Evolutionary conservation across 176 grass and related monocot genomes (phyloP).

Genomic region (Phoenix roebelenii): DNA sequence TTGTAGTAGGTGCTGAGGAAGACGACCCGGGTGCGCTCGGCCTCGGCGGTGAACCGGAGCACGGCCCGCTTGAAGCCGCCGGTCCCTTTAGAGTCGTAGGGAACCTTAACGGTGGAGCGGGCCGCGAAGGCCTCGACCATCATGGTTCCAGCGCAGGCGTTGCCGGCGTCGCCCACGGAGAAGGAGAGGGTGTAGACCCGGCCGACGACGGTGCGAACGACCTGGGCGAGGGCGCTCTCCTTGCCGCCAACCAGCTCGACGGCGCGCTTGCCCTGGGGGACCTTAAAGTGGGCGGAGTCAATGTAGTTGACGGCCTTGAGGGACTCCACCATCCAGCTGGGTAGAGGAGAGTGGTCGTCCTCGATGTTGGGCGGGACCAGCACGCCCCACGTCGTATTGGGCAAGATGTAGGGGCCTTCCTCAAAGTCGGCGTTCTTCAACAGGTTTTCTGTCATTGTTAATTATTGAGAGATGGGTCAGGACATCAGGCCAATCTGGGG

Average conservation of each 20-base stretch:
- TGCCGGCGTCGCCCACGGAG: constrained; percentile 49
- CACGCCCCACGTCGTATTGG: constrained; percentile 63
- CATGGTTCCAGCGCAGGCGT: constrained; percentile 62
- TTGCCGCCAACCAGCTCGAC: constrained; percentile 73
- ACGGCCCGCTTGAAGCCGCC: constrained; percentile 65
- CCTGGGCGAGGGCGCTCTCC: constrained; percentile 81
- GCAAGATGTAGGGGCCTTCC: constrained; percentile 72
- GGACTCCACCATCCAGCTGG: constrained; percentile 74
- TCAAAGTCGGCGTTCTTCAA: constrained; percentile 93
- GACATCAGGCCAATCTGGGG: too few relatives aligned
- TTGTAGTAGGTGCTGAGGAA: constrained; percentile 88
- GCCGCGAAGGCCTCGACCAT: constrained; percentile 64
- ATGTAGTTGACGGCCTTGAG: constrained; percentile 93
- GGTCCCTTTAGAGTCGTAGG: constrained; percentile 54
- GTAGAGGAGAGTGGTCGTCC: constrained; percentile 89
- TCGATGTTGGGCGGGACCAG: constrained; percentile 85
- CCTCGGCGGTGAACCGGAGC: constrained; percentile 51
- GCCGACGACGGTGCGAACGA: constrained; percentile 45
- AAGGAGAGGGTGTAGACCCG: constrained; percentile 62
- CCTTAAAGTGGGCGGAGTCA: constrained; percentile 66
- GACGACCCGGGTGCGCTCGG: constrained; percentile 39
- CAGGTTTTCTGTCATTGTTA: constrained; percentile 30
- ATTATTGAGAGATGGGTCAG: too few relatives aligned
- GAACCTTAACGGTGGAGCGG: constrained; percentile 39
- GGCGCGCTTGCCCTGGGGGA: constrained; percentile 65